Conservation (phyloP, 176 grass and related monocot genomes). For the Eragrostis curvula region DNA sequence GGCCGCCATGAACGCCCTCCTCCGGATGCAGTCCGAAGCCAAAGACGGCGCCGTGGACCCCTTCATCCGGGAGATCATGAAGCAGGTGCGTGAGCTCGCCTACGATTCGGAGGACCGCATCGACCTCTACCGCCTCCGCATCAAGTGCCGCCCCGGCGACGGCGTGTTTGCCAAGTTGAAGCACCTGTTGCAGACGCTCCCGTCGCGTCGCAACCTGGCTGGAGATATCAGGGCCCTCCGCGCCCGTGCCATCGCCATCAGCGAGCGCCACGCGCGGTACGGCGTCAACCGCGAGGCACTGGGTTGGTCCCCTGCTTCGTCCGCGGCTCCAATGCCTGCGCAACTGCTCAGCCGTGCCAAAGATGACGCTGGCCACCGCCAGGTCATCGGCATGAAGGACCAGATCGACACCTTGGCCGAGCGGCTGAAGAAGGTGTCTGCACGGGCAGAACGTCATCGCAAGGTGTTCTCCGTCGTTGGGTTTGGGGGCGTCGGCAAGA, state of each 20-base stretch:
- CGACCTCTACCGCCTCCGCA: not conserved
- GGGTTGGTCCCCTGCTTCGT: not conserved
- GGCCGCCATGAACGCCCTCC: not conserved
- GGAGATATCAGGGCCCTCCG: not conserved
- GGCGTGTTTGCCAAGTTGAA: not conserved
- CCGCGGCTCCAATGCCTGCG: not conserved
- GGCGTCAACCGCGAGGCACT: constrained; percentile 3
- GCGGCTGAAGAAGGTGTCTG: not conserved
- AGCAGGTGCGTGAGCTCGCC: constrained; percentile 2
- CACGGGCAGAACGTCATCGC: not conserved
- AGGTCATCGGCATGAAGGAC: not conserved
- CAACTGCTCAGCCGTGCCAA: not conserved
- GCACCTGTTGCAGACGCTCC: not conserved
- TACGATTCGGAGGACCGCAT: constrained; percentile 22
- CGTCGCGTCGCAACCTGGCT: not conserved
- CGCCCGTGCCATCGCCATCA: not conserved
- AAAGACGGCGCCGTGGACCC: not conserved
- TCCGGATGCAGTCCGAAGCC: not conserved
- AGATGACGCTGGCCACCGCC: not conserved
- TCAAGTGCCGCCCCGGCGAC: not conserved
- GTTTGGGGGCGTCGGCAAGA: constrained; percentile 9
- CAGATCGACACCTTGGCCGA: not conserved
- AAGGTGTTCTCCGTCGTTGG: constrained; percentile 17
- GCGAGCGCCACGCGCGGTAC: not conserved
- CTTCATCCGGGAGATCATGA: constrained; percentile 1